A percentile compares a stretch with the other conserved stretches of the same genome.
These are phyloP conservation scores for Naumovozyma dairenensis DNA, from an alignment of 805 yeast species.

Conservation along the genomic window DNA sequence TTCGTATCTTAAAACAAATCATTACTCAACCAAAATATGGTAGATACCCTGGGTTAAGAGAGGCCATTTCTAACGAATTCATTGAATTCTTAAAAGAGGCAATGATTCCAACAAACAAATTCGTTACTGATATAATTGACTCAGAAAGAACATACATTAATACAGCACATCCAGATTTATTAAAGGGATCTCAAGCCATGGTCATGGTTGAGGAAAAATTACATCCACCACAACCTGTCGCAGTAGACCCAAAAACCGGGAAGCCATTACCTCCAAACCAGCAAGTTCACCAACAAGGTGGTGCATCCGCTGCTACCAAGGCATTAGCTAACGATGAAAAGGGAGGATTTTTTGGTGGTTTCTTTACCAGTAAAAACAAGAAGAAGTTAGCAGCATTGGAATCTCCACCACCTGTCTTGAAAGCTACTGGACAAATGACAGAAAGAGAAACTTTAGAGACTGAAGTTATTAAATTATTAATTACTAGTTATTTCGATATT, in stretches of 20 bases:
- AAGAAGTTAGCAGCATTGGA: conserved; percentile 93
- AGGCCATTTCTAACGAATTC: conserved; percentile 70
- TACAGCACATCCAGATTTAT: conserved; percentile 94
- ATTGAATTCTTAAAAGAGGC: conserved; percentile 72
- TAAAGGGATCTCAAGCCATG: conserved; percentile 94
- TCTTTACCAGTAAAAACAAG: conserved; percentile 84
- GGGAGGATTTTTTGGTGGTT: conserved; percentile 90
- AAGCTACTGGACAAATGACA: conserved; percentile 83
- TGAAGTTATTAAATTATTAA: conserved; percentile 88
- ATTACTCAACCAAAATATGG: conserved; percentile 71
- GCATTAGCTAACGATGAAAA: conserved; percentile 32
- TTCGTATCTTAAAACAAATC: conserved; percentile 78
- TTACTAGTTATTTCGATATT: conserved; percentile 81
- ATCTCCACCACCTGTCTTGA: conserved; percentile 90
- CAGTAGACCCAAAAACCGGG: conserved; percentile 83
- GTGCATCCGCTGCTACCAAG: conserved; percentile 19
- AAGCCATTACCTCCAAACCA: conserved; percentile 55
- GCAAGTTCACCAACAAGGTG: conserved; percentile 35
- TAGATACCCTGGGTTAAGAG: conserved; percentile 86
- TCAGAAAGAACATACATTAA: conserved; percentile 92
- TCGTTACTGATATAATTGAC: conserved; percentile 72
- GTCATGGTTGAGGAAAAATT: conserved; percentile 78
- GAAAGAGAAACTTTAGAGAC: conserved; percentile 96
- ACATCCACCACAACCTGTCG: conserved; percentile 57
- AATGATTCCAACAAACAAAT: conserved; percentile 73